A percentile compares a stretch with the other conserved stretches of the same genome.
Conservation (phyloP, 148 eudicot species). For the Chenopodium suecicum region DNA sequence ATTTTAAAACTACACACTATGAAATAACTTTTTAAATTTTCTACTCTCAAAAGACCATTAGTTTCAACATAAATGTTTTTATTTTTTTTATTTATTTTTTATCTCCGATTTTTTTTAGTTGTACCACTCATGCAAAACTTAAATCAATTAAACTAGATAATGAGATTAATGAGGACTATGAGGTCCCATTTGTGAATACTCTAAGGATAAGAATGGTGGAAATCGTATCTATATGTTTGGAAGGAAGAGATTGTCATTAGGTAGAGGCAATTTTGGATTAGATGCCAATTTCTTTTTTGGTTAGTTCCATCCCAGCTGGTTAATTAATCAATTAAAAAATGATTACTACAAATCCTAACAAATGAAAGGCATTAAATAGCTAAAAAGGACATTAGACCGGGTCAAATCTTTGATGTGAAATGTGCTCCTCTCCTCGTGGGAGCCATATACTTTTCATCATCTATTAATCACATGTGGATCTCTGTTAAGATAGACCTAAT, state of each 20-base stretch:
- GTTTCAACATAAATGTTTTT: too few species aligned
- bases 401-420: slow-evolving; percentile 12
- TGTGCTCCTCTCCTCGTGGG: not conserved
- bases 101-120: too few species aligned
- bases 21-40: too few species aligned
- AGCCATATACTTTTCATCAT: slow-evolving; percentile 17
- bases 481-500: not conserved
- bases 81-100: too few species aligned
- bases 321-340: not conserved
- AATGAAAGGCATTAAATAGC: slow-evolving; percentile 1
- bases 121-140: too few species aligned
- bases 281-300: not conserved
- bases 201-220: not conserved
- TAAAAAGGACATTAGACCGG: not conserved
- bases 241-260: slow-evolving; percentile 9
- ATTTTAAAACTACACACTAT: too few species aligned
- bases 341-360: slow-evolving; percentile 10
- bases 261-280: not conserved
- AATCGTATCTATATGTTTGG: not conserved
- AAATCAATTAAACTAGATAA: too few species aligned
- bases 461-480: slow-evolving; percentile 5
- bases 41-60: too few species aligned
- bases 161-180: too few species aligned
- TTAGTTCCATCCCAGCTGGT: not conserved
- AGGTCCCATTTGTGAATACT: slow-evolving; percentile 1